Percentiles rank a stretch among this genome's conserved stretches.
Evolutionary conservation across 1,139 yeast species (phyloP).

Genomic region (Hansenula sp.): DNA sequence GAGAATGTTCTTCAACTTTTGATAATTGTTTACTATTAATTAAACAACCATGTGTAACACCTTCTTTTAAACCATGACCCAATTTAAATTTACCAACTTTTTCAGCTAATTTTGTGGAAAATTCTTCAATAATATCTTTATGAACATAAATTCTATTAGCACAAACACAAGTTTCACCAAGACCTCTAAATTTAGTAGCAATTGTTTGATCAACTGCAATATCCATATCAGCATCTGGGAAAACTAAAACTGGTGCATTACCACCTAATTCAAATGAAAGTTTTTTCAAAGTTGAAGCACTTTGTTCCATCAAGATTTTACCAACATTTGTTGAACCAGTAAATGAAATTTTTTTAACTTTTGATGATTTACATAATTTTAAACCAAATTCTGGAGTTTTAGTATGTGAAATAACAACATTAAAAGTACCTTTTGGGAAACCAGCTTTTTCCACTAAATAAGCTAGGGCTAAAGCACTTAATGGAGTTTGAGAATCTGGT

Average conservation of each 20-base stretch:
- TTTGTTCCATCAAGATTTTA: conserved; percentile 70
- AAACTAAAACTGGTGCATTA: conserved; percentile 87
- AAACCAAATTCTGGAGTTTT: conserved; percentile 57
- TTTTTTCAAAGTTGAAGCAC: conserved; percentile 75
- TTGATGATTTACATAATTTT: conserved; percentile 62
- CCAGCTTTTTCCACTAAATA: conserved; percentile 74
- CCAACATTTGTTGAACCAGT: conserved; percentile 91
- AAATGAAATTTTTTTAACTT: conserved; percentile 73
- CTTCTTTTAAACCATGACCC: conserved; percentile 70
- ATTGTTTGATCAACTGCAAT: conserved; percentile 70
- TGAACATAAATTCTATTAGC: conserved; percentile 75
- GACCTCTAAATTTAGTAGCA: conserved; percentile 65
- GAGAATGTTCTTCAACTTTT: conserved; percentile 67
- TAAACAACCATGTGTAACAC: conserved; percentile 77
- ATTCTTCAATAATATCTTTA: conserved; percentile 54
- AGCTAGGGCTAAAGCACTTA: conserved; percentile 79
- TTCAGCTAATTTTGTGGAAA: conserved; percentile 44
- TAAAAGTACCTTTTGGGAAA: conserved; percentile 79
- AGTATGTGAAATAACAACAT: conserved; percentile 59
- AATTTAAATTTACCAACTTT: conserved; percentile 52
- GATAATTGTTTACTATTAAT: conserved; percentile 62
- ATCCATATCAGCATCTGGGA: conserved; percentile 77
- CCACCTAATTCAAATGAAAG: conserved; percentile 89
- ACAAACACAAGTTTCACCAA: conserved; percentile 83
- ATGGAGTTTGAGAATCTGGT: conserved; percentile 89